phyloP scores from a whole-genome alignment of 371 early-diverging fungal species.

The Mortierella sp. region DNA sequence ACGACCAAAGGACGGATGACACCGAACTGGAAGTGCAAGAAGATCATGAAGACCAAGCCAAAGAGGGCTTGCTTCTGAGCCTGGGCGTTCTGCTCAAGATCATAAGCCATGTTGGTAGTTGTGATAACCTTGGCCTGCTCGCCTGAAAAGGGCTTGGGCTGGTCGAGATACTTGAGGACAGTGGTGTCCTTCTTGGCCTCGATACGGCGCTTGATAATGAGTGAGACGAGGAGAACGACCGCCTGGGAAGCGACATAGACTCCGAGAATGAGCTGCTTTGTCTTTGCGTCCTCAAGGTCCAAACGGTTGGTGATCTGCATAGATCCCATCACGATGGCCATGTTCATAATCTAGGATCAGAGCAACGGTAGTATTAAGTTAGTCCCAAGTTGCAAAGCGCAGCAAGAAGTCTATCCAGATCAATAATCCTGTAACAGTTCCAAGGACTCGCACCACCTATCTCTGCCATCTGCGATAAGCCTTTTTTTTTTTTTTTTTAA shows the following conservation, averaged over 20 bases:
- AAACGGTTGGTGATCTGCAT: slow-evolving; percentile 81
- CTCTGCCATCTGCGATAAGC: neutral
- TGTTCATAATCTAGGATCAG: slow-evolving; percentile 63
- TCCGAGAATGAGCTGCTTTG: slow-evolving; percentile 69
- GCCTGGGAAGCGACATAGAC: slow-evolving; percentile 78
- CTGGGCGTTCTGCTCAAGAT: slow-evolving; percentile 82
- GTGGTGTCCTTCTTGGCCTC: slow-evolving; percentile 82
- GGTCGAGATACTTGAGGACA: slow-evolving; percentile 72
- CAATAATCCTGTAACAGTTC: neutral
- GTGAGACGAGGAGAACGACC: slow-evolving; percentile 66
- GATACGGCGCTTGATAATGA: slow-evolving; percentile 68
- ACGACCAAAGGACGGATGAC: slow-evolving; percentile 91
- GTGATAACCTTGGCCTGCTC: slow-evolving; percentile 58
- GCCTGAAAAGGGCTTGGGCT: slow-evolving; percentile 61
- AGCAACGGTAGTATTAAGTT: neutral
- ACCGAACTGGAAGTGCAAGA: slow-evolving; percentile 91
- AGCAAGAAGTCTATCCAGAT: neutral
- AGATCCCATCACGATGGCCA: slow-evolving; percentile 75
- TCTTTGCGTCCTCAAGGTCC: slow-evolving; percentile 76
- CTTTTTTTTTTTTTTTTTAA: neutral
- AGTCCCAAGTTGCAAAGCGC: neutral
- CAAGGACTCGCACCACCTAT: neutral
- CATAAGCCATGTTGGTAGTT: slow-evolving; percentile 87
- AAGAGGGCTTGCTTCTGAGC: slow-evolving; percentile 77
- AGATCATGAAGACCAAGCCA: slow-evolving; percentile 77